phyloP scores from a whole-genome alignment of 2,329 filamentous ascomycete genomes.

The Hypocrella siamensis region DNA sequence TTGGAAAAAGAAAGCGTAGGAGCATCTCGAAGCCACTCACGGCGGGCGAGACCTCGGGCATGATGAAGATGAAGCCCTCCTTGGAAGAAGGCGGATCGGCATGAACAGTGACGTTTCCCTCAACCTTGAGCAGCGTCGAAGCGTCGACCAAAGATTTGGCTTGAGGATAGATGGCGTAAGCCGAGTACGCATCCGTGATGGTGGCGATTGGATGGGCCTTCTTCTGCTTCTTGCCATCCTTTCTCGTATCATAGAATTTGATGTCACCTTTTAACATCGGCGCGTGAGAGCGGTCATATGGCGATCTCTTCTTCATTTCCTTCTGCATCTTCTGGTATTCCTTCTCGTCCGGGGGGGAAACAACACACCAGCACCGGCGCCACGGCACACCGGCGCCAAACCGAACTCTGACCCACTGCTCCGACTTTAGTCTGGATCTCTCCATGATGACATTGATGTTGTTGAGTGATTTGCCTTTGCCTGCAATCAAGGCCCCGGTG shows the following conservation, averaged over 20 bases:
- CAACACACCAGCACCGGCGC: conserved; percentile 93
- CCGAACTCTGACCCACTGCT: conserved; percentile 88
- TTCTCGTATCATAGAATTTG: conserved; percentile 79
- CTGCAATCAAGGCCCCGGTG: conserved; percentile 86
- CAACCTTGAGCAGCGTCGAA: conserved; percentile 85
- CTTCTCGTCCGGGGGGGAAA: conserved; percentile 86
- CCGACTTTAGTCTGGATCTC: conserved; percentile 56
- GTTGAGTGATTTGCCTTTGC: conserved; percentile 79
- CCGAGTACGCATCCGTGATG: conserved; percentile 78
- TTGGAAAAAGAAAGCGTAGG: conserved; percentile 80
- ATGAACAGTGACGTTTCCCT: conserved; percentile 81
- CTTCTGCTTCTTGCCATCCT: conserved; percentile 69
- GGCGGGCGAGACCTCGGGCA: conserved; percentile 88
- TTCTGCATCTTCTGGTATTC: conserved; percentile 75
- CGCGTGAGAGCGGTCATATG: conserved; percentile 58
- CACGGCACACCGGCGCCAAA: conserved; percentile 94
- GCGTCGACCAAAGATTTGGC: conserved; percentile 87
- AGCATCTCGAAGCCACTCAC: conserved; percentile 93
- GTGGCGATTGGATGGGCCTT: conserved; percentile 83
- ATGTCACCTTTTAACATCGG: conserved; percentile 71
- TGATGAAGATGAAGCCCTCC: conserved; percentile 93
- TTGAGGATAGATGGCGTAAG: conserved; percentile 92
- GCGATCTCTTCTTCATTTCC: conserved; percentile 61
- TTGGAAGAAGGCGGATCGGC: conserved; percentile 59
- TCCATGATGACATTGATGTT: conserved; percentile 86